Evolutionary conservation across 805 yeast species (phyloP).

Genomic region (Candida easanensis): DNA sequence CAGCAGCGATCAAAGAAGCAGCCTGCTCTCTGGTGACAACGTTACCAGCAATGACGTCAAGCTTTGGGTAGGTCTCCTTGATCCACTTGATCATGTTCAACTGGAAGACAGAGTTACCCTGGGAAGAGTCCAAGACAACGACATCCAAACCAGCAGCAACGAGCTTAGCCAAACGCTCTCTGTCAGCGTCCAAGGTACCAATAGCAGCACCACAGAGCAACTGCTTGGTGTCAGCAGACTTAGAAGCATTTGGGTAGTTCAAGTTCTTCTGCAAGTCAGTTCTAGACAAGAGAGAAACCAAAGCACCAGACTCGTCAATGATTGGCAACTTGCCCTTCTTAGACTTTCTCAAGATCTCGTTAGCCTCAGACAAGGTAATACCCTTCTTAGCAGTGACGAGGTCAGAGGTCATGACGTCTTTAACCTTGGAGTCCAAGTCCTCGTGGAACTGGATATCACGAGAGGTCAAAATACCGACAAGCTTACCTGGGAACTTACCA

Average conservation of each 20-base stretch:
- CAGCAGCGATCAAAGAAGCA: constrained; percentile 88
- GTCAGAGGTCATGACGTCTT: constrained; percentile 87
- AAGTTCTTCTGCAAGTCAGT: constrained; percentile 96
- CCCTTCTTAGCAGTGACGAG: constrained; percentile 82
- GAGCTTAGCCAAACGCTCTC: constrained; percentile 74
- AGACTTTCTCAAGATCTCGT: constrained; percentile 83
- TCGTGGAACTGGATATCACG: constrained; percentile 97
- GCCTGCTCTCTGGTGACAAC: constrained; percentile 99
- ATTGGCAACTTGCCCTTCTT: constrained; percentile 98
- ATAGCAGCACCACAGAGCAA: constrained; percentile 98
- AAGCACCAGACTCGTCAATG: constrained; percentile 70
- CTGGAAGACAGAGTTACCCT: constrained; percentile 97
- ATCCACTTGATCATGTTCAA: constrained; percentile 90
- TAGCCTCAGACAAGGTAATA: constrained; percentile 80
- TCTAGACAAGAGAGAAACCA: constrained; percentile 87
- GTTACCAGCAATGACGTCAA: constrained; percentile 95
- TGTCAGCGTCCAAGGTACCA: constrained; percentile 91
- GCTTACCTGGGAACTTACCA: constrained; percentile 85
- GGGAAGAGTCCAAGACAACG: constrained; percentile 92
- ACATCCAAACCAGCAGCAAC: constrained; percentile 97
- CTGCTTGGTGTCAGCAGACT: constrained; percentile 90
- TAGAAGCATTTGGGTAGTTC: constrained; percentile 91
- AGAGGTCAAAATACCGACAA: constrained; percentile 92
- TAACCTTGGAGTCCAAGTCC: constrained; percentile 55
- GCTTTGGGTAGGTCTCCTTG: constrained; percentile 71